Evolutionary conservation across 257 asterid genomes (phyloP).

Genomic region (Thymus quinquecostatus): DNA sequence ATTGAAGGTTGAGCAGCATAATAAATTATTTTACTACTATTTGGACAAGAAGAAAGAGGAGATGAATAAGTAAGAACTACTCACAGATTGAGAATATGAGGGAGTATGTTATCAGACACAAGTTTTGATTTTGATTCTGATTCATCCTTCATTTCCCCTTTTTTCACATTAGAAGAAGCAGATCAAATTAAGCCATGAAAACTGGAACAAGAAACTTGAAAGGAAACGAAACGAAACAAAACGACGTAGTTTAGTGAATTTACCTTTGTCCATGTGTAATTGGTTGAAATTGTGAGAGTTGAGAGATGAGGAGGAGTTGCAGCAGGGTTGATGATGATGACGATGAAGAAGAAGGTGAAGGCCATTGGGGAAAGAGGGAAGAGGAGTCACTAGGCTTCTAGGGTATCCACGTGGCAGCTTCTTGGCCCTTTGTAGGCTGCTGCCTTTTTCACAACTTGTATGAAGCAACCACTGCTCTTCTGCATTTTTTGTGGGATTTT

Average conservation of each 20-base stretch:
- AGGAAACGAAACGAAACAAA: background rate
- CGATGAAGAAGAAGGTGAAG: no score
- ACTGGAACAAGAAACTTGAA: background rate
- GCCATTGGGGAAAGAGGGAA: background rate
- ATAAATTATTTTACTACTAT: no score
- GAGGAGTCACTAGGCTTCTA: conserved; percentile 32
- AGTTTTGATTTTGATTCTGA: conserved; percentile 8
- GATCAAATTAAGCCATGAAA: background rate
- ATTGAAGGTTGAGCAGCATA: no score
- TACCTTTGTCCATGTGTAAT: background rate
- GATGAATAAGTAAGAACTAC: background rate
- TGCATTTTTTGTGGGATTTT: background rate
- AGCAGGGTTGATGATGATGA: no score
- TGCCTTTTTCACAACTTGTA: background rate
- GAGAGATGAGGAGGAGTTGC: background rate
- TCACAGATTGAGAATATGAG: conserved; percentile 80
- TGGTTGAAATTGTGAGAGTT: no score
- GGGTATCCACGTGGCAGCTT: conserved; percentile 51
- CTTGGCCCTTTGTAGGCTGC: conserved; percentile 42
- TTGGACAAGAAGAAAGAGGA: no score
- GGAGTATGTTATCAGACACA: conserved; percentile 52
- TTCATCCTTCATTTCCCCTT: conserved; percentile 22
- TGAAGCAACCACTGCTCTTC: background rate
- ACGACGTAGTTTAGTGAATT: background rate
- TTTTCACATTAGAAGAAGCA: conserved; percentile 36